These are phyloP conservation scores for Hydrangea macrophylla DNA, from an alignment of 148 eudicot genomes.

Conservation along the genomic window DNA sequence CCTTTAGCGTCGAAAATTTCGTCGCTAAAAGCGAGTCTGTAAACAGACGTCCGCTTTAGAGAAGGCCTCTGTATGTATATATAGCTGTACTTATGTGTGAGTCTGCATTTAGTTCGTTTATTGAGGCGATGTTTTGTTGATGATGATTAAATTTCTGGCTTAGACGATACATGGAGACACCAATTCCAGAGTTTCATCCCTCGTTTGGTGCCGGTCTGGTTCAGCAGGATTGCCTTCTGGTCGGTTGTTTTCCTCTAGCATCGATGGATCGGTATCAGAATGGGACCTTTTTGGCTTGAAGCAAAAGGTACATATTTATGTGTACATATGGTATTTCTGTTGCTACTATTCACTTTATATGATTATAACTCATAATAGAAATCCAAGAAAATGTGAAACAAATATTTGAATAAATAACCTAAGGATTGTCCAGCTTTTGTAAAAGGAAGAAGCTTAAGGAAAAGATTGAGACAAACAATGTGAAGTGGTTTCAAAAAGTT, in stretches of 20 bases:
- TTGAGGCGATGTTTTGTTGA: not conserved
- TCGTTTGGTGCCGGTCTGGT: slow-evolving; percentile 75
- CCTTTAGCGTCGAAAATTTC: too few relatives aligned
- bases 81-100: too few relatives aligned
- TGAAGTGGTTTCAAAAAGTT: too few relatives aligned
- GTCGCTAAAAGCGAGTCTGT: too few relatives aligned
- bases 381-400: not conserved
- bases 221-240: slow-evolving; percentile 31
- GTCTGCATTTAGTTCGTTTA: not conserved
- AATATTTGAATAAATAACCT: not conserved
- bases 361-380: not conserved
- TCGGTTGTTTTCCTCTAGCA: slow-evolving; percentile 73
- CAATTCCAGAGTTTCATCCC: slow-evolving; percentile 60
- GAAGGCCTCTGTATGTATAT: too few relatives aligned
- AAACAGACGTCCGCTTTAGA: too few relatives aligned
- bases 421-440: not conserved
- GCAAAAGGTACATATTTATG: slow-evolving; percentile 49
- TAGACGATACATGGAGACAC: slow-evolving; percentile 77
- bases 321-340: too few relatives aligned
- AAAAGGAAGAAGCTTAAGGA: too few relatives aligned
- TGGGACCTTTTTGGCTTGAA: slow-evolving; percentile 80
- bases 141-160: not conserved
- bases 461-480: too few relatives aligned
- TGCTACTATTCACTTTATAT: too few relatives aligned
- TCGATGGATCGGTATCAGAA: slow-evolving; percentile 83